A percentile compares a stretch with the other conserved stretches of the same genome.
Conservation (phyloP, 2,329 filamentous ascomycete genomes). For the Microcera coccophila region DNA sequence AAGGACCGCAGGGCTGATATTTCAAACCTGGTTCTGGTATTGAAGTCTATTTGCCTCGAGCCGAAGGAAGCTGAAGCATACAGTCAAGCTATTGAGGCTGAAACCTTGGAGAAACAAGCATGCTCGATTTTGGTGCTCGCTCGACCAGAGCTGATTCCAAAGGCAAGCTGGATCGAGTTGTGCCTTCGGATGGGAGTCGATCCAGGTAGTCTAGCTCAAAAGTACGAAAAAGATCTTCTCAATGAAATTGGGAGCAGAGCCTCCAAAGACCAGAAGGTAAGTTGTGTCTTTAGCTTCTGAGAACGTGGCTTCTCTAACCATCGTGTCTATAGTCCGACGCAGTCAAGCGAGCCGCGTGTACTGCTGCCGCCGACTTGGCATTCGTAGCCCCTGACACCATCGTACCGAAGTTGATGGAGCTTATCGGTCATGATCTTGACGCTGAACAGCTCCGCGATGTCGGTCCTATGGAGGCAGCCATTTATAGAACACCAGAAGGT, state of each 20-base stretch:
- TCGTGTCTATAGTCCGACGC: constrained; percentile 22
- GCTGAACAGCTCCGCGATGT: constrained; percentile 65
- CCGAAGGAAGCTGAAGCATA: constrained; percentile 46
- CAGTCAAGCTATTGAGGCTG: constrained; percentile 41
- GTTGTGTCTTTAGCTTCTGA: no score
- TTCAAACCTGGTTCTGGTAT: constrained; percentile 57
- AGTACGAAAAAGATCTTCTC: constrained; percentile 62
- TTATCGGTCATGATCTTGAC: constrained; percentile 72
- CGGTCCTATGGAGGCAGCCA: constrained; percentile 84
- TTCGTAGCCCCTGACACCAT: constrained; percentile 87
- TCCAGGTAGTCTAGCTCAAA: constrained; percentile 70
- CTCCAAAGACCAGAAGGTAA: constrained; percentile 51
- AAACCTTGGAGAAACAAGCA: constrained; percentile 64
- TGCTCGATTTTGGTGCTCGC: constrained; percentile 74
- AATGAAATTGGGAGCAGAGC: constrained; percentile 58
- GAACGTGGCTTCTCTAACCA: constrained; percentile 15
- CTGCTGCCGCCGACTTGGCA: constrained; percentile 82
- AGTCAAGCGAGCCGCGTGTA: constrained; percentile 69
- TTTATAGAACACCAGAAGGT: constrained; percentile 86
- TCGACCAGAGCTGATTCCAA: constrained; percentile 71
- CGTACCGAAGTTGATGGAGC: constrained; percentile 68
- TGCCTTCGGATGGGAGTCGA: constrained; percentile 78
- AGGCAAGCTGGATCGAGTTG: constrained; percentile 81
- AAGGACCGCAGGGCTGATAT: constrained; percentile 72
- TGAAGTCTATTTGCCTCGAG: constrained; percentile 61